These are phyloP conservation scores for Taiozyma sp. DNA, from an alignment of 1,139 yeast genomes.

Conservation along the genomic window DNA sequence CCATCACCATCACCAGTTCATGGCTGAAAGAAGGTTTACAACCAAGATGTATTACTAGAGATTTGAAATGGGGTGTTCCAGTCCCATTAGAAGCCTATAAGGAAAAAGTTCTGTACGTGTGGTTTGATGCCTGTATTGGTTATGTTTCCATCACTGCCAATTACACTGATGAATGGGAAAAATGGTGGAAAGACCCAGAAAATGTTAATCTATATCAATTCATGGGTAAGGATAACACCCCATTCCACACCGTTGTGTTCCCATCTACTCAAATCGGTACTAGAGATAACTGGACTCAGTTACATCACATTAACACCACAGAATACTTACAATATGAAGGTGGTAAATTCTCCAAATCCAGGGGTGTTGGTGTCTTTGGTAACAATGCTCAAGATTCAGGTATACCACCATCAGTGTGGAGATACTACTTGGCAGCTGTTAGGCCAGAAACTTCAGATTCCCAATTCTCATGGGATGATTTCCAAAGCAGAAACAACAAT, in stretches of 20 bases:
- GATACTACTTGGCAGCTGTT: conserved; percentile 87
- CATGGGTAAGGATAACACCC: conserved; percentile 99
- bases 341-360: conserved; percentile 94
- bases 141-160: conserved; percentile 94
- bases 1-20: conserved; percentile 78
- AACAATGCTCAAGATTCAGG: conserved; percentile 95
- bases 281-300: conserved; percentile 79
- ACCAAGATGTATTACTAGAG: conserved; percentile 96
- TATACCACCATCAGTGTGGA: conserved; percentile 89
- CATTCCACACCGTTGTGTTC: conserved; percentile 97
- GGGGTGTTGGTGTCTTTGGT: conserved; percentile 97
- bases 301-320: conserved; percentile 88
- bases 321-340: conserved; percentile 97
- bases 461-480: conserved; percentile 95
- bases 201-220: conserved; percentile 84
- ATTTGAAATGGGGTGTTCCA: conserved; percentile 97
- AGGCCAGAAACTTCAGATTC: conserved; percentile 97
- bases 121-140: conserved; percentile 99
- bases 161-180: conserved; percentile 76
- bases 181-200: conserved; percentile 93
- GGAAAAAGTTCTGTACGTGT: conserved; percentile 89
- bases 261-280: conserved; percentile 93
- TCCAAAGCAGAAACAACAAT: conserved; percentile 86
- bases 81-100: conserved; percentile 82
- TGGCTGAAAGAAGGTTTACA: conserved; percentile 93